These are phyloP conservation scores for Puya raimondii DNA, from an alignment of 176 grass and related monocot species.

Conservation along the genomic window DNA sequence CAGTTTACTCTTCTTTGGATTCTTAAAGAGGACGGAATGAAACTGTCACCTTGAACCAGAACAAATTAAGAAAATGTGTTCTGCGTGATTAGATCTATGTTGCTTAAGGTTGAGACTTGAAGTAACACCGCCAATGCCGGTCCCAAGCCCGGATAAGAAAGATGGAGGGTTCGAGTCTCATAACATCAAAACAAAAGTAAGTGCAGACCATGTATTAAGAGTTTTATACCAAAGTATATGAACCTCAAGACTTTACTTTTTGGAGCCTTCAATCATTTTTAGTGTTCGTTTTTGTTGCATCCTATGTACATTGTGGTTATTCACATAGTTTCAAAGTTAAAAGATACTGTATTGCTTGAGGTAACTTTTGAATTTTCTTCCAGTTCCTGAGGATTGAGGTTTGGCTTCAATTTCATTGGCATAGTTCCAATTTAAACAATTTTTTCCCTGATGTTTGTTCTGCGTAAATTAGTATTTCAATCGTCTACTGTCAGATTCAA, in stretches of 20 bases:
- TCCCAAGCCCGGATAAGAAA: constrained; percentile 51
- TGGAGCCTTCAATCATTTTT: neutral
- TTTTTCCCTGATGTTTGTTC: too few relatives aligned
- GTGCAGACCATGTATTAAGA: neutral
- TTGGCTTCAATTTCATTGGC: too few relatives aligned
- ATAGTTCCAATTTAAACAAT: too few relatives aligned
- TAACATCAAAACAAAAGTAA: neutral
- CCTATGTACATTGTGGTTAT: neutral
- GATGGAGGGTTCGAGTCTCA: constrained; percentile 36
- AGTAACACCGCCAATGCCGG: constrained; percentile 44
- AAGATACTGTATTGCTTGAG: too few relatives aligned
- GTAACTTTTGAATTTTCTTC: too few relatives aligned
- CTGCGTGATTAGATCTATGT: neutral
- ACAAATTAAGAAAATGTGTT: too few relatives aligned
- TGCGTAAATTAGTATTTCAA: too few relatives aligned
- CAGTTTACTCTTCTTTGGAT: too few relatives aligned
- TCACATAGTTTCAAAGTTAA: neutral
- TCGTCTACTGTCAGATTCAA: too few relatives aligned
- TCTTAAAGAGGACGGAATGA: too few relatives aligned
- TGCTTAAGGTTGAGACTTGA: constrained; percentile 15
- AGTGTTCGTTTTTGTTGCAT: neutral
- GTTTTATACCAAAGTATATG: neutral
- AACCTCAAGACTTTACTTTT: neutral
- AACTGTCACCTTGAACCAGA: too few relatives aligned
- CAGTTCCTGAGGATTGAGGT: too few relatives aligned